phyloP scores from a whole-genome alignment of 768 basidiomycete genomes.

The Agrocybe praecox region DNA sequence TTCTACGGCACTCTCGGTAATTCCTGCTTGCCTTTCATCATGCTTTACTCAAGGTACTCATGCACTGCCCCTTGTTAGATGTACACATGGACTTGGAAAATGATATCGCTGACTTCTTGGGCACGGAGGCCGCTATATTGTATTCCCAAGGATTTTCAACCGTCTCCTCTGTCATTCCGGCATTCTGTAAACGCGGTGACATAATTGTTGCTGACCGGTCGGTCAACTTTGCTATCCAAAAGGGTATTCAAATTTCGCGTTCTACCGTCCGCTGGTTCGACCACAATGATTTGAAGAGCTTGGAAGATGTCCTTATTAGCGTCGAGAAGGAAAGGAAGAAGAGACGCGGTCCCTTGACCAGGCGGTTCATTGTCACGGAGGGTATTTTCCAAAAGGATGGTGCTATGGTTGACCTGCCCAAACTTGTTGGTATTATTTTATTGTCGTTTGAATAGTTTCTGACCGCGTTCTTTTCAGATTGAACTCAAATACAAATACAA shows the following conservation, averaged over 20 bases:
- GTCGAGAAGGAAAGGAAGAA: conserved; percentile 91
- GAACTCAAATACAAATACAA: conserved; percentile 96
- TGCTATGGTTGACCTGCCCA: conserved; percentile 88
- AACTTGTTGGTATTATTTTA: conserved; percentile 63
- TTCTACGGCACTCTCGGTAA: conserved; percentile 96
- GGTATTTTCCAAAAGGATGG: conserved; percentile 97
- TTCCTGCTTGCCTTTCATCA: conserved; percentile 23
- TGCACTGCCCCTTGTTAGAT: conserved; percentile 50
- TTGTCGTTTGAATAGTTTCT: not conserved
- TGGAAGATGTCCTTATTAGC: conserved; percentile 84
- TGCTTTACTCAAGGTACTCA: not conserved
- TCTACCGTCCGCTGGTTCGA: conserved; percentile 95
- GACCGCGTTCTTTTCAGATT: conserved; percentile 49
- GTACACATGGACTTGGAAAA: conserved; percentile 90
- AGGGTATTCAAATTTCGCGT: conserved; percentile 92
- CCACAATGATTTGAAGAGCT: conserved; percentile 89
- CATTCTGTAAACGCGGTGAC: conserved; percentile 97
- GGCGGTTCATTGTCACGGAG: conserved; percentile 95
- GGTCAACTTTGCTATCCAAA: conserved; percentile 95
- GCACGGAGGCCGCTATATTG: conserved; percentile 85
- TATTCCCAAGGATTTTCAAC: conserved; percentile 95
- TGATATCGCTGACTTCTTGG: conserved; percentile 89
- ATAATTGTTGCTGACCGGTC: conserved; percentile 98
- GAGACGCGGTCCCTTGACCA: conserved; percentile 77
- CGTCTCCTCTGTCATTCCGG: conserved; percentile 91